Percentiles rank a stretch among this genome's conserved stretches.
Conservation (phyloP, 352 stramenopile genomes). For the Pythium brachiatum region DNA sequence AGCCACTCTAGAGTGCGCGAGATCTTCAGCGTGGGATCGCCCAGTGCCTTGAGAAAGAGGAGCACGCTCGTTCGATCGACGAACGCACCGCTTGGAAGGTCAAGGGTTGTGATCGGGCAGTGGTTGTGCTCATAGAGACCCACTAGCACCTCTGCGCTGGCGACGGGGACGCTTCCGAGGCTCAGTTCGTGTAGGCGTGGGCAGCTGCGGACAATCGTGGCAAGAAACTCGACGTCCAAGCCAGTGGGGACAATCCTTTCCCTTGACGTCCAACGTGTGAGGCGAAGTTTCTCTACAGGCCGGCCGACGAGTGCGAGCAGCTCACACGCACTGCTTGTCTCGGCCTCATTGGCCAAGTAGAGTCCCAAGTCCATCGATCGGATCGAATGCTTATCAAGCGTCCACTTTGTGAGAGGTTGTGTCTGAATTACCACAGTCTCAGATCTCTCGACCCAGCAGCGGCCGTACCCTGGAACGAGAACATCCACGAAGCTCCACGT, state of each 20-base stretch:
- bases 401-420: neutral
- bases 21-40: neutral
- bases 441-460: conserved; percentile 3
- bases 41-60: neutral
- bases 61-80: neutral
- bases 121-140: neutral
- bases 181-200: neutral
- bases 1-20: neutral
- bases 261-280: neutral
- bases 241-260: neutral
- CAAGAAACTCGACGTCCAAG: neutral
- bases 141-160: neutral
- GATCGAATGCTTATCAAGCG: neutral
- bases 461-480: conserved; percentile 7
- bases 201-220: neutral
- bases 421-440: neutral
- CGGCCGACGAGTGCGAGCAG: neutral
- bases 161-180: neutral
- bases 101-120: neutral
- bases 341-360: neutral
- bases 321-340: neutral
- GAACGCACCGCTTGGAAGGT: neutral
- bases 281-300: neutral
- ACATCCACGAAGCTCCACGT: conserved; percentile 6
- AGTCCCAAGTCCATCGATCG: neutral